Evolutionary conservation across 2,329 filamentous ascomycete species (phyloP), one percentile per base, ranked within the genome.

Genomic region (Aureobasidium sp.): DNA sequence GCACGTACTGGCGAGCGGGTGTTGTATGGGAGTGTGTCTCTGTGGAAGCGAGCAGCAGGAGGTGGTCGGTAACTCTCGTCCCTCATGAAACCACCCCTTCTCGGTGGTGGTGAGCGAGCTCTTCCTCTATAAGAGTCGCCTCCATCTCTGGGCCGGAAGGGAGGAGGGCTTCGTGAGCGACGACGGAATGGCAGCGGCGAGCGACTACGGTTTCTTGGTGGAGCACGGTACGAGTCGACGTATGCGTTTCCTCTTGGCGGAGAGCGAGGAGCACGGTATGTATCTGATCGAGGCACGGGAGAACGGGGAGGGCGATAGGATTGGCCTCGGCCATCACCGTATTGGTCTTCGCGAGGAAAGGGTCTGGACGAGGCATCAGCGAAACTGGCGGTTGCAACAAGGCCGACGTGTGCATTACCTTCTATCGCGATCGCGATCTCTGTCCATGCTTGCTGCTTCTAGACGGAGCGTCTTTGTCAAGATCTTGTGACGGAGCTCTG

Each of bases 251-350:
- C 69, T 51, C 77, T 72, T 9, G 75, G 72, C 25, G 63, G 68
- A 21, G 77, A 74, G 42, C 81, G 81, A 31, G 81, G 81, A 58
- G 69, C 76, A 70, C 78, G 74, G 65, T 78, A 73, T 64, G 62
- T 67, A 60, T 72, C 71, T 45, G 63, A 57, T 42, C 66, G 65
- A 43, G 65, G 64, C 27, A 67, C 65, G 27, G 70, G 70, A 10
- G 67, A 66, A 47, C 68, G 70, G 60, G 69, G 68, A 43, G 72
- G 72, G n/a, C 72, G 69, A 62, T 74, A 74, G n/a, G 69, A 71
- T 57, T 74, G 70, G 8, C 72, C 72, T 49, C 70, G 64, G 25
- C 70, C 69, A 29, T 62, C 67, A 54, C 68, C 66, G 60, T 68
- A 73, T 38, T 70, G 69, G 61, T 74, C 71, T 60, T 69, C 68